Evolutionary conservation across 169 alveolate genomes (phyloP), one percentile per base, ranked within the genome.

Genomic region (Babesia sp.): DNA sequence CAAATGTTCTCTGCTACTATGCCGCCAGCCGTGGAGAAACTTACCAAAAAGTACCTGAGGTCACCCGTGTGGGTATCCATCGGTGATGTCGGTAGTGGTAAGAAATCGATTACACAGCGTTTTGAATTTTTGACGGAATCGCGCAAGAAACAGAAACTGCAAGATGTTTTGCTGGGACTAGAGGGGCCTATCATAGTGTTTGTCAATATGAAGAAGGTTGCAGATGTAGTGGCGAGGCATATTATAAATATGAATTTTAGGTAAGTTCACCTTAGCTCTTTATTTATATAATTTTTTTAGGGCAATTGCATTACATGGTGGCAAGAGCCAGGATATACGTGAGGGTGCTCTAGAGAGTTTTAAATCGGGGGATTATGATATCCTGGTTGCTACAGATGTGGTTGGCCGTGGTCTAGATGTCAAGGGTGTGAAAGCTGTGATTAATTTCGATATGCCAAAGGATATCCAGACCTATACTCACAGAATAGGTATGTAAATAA

Each of bases 371-470:
- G 90, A 90, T 2, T 85, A 85, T 39, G 98, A 95, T 77, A 94
- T 97, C 54, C 84, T 97, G 69, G 98, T 97, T 34, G 98, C 99
- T 41, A 97, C 99, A 9, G 99, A 98, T 90, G 98, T 98, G 39
- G 99, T 98, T 31, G 98, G 98, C 70, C 61, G 99, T 57, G 99
- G 99, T 42, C 77, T 98, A 18, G 99, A 98, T 85, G 95, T 98
- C 36, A 97, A 94, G 26, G 96, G 96, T 6, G 98, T 98, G 28
- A 91, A 91, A 46, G 93, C 91, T 57, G 99, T 97, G 41, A 94
- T 98, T 24, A 98, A 98, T 90, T 97, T 93, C 76, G 99, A 97
- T 88, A 95, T 98, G 90, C 99, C 99, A n/a, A 94, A 93, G 78
- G 95, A 95, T 67, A 95, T 96, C 36, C 94, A 94, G 77, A 95